A percentile compares a stretch with the other conserved stretches of the same genome.
These are phyloP conservation scores for Chrysopogon serrulatus DNA, from an alignment of 176 grass and related monocot species.

Conservation along the genomic window DNA sequence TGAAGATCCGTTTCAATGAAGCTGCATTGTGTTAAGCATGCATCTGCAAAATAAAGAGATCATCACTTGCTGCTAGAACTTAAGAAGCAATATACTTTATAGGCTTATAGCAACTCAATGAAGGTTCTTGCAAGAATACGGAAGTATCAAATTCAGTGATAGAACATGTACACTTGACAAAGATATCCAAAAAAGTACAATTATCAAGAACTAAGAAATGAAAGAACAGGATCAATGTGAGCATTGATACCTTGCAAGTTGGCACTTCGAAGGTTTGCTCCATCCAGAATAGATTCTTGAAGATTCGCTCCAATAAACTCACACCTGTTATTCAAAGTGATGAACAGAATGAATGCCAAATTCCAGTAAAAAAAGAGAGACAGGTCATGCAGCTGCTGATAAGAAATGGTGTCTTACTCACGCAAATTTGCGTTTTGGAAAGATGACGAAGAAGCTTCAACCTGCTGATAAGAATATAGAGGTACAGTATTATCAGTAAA, in stretches of 20 bases:
- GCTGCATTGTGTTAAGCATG: slow-evolving; percentile 56
- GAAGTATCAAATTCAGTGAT: background rate
- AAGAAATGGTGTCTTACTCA: slow-evolving; percentile 75
- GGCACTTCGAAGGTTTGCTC: slow-evolving; percentile 90
- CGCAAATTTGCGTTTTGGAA: slow-evolving; percentile 73
- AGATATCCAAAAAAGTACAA: background rate
- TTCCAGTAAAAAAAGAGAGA: background rate
- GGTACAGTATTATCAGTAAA: slow-evolving; percentile 3
- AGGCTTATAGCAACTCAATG: background rate
- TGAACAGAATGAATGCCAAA: slow-evolving; percentile 10
- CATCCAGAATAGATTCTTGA: slow-evolving; percentile 59
- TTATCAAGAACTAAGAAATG: background rate
- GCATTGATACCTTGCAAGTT: slow-evolving; percentile 66
- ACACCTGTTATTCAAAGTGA: slow-evolving; percentile 51
- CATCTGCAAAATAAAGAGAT: slow-evolving; percentile 63
- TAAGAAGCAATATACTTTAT: background rate
- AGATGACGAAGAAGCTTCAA: slow-evolving; percentile 55
- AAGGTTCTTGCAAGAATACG: background rate
- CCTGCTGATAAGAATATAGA: slow-evolving; percentile 46
- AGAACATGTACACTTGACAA: slow-evolving; percentile 9
- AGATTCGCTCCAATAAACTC: slow-evolving; percentile 86
- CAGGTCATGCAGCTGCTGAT: background rate
- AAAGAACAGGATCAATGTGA: background rate
- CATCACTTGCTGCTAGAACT: background rate
- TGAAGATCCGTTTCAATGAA: slow-evolving; percentile 73